Percentiles rank a stretch among this genome's conserved stretches.
These are phyloP conservation scores for Chionographis japonica DNA, from an alignment of 106 monocot species.

Conservation along the genomic window DNA sequence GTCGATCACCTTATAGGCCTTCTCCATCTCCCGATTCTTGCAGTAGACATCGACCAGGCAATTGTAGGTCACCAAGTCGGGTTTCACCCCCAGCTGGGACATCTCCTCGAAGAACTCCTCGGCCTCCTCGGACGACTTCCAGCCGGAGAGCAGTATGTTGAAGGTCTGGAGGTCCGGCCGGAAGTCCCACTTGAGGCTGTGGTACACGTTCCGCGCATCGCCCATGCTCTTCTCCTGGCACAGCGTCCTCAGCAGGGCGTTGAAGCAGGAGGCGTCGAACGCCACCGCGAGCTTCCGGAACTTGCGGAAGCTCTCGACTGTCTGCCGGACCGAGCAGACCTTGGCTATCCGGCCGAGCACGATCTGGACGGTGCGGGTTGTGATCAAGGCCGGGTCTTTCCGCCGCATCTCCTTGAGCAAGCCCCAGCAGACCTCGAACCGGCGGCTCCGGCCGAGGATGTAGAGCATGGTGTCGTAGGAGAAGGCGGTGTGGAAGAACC, in stretches of 20 bases:
- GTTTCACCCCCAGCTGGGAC: slow-evolving; percentile 44
- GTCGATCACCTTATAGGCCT: slow-evolving; percentile 36
- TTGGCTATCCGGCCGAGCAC: slow-evolving; percentile 73
- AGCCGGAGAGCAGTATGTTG: slow-evolving; percentile 69
- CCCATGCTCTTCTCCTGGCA: slow-evolving; percentile 86
- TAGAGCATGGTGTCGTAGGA: slow-evolving; percentile 79
- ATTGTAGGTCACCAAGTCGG: slow-evolving; percentile 79
- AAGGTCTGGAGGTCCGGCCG: slow-evolving; percentile 61
- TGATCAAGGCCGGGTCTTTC: slow-evolving; percentile 36
- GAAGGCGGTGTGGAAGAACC: slow-evolving; percentile 49
- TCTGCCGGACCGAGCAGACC: slow-evolving; percentile 74
- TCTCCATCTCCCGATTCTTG: slow-evolving; percentile 54
- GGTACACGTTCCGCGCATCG: slow-evolving; percentile 73
- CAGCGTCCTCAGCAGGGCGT: slow-evolving; percentile 68
- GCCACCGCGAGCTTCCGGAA: slow-evolving; percentile 25
- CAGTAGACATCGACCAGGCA: slow-evolving; percentile 79
- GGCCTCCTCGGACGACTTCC: slow-evolving; percentile 75
- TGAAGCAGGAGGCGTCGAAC: slow-evolving; percentile 56
- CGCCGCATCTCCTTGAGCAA: slow-evolving; percentile 37
- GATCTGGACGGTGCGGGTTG: slow-evolving; percentile 42
- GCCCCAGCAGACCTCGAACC: slow-evolving; percentile 42
- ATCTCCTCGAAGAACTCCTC: slow-evolving; percentile 70
- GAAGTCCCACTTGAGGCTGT: slow-evolving; percentile 65
- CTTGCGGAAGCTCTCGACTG: slow-evolving; percentile 59
- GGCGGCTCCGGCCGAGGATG: slow-evolving; percentile 61